Conservation (phyloP, 192 early-diverging fungal species). For the Haplosporangium gracile region DNA sequence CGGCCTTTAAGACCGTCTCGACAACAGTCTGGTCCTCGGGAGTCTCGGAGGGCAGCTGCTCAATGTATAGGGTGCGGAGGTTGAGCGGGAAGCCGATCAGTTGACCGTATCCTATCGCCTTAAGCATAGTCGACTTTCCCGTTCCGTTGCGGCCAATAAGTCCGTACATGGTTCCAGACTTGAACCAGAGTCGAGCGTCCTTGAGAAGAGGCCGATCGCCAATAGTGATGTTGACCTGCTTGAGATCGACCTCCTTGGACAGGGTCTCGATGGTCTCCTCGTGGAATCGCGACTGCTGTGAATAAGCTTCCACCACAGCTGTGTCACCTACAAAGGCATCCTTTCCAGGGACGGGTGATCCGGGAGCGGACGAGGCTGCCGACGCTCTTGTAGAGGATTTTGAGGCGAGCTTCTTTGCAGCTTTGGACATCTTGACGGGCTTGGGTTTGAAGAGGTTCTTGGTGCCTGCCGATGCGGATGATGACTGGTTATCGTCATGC, state of each 20-base stretch:
- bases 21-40: conserved; percentile 63
- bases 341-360: conserved; percentile 11
- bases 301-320: conserved; percentile 73
- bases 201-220: conserved; percentile 76
- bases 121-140: conserved; percentile 80
- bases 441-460: conserved; percentile 39
- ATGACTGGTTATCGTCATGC: conserved; percentile 33
- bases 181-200: conserved; percentile 83
- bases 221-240: conserved; percentile 82
- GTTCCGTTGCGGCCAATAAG: conserved; percentile 84
- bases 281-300: conserved; percentile 90
- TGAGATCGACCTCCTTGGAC: conserved; percentile 85
- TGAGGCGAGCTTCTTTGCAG: conserved; percentile 51
- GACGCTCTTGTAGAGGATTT: conserved; percentile 24
- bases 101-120: conserved; percentile 69
- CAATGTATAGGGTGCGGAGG: conserved; percentile 83
- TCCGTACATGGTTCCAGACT: conserved; percentile 82
- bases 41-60: conserved; percentile 77
- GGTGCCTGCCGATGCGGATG: conserved; percentile 18
- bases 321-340: conserved; percentile 33
- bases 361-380: background rate
- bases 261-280: conserved; percentile 82
- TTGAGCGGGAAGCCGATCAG: conserved; percentile 89
- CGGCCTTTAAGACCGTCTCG: conserved; percentile 73
- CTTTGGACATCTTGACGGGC: conserved; percentile 52